Base-by-base conservation (phyloP, 2,329 filamentous ascomycete species). In the Thielaviopsis ethacetica region DNA sequence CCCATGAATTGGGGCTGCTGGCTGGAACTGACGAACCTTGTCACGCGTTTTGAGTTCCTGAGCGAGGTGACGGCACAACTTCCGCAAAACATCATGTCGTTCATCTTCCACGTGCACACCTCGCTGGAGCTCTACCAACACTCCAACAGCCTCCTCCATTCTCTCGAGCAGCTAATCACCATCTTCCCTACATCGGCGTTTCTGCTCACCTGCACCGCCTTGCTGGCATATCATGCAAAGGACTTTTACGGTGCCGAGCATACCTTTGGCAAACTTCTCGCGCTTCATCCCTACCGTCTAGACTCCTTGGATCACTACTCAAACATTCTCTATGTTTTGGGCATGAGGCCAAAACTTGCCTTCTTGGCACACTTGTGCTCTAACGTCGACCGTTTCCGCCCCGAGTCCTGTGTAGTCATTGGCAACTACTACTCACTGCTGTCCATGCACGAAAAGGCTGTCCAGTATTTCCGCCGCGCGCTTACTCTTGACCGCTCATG, bases 1-100 rank as follows among this genome's bases (percentile, higher is more conserved):
- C 88, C 90, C 1, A 95, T 91, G 80, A 95, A 97, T 68, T 98
- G 93, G 93, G 89, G 90, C 7, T 91, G 90, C 62, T 98, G 93
- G 93, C 79, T 93, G 61, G 93, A 98, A 72, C 81, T 98, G 69
- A 88, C 87, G 3, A 84, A 84, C 47, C 76, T 97, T 26, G 81
- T 95, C 61, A 81, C 82, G 41, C 83, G 86, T 38, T 78, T 86
- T 9, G 90, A 96, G 70, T 88, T 95, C 86, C 74, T 94, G 60
- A 86, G 85, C 67, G 79, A 81, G 65, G 79, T 91, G 58, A 76
- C 83, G 60, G 77, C 81, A 41, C 81, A 85, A 60, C 78, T 96
- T 30, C 91, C 93, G 1, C 85, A 88, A 65, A 94, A 95, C 67
- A 86, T 98, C 65, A 86, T 95, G 73, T 88, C 89, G 5, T 88